A percentile compares a stretch with the other conserved stretches of the same genome.
Evolutionary conservation across 345 rosid species (phyloP).

Genomic region (Populus alba): DNA sequence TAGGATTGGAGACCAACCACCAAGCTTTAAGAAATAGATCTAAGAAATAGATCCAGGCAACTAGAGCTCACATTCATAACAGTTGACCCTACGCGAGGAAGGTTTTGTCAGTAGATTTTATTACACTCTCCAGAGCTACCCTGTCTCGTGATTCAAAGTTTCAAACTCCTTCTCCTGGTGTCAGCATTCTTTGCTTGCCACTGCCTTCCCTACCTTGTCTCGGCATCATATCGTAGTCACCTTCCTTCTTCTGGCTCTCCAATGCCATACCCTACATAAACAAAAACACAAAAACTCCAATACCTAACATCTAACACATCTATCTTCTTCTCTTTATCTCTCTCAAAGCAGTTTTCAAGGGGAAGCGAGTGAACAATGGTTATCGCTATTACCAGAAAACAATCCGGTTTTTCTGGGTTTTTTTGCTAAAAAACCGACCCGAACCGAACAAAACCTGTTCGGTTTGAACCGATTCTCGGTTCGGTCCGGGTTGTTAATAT

Average conservation of each 20-base stretch:
- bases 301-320: background rate
- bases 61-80: background rate
- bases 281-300: background rate
- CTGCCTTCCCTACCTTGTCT: background rate
- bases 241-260: background rate
- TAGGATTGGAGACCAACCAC: too few species aligned
- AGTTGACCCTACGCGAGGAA: background rate
- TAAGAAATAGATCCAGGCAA: background rate
- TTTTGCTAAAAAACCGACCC: too few species aligned
- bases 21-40: too few species aligned
- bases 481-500: too few species aligned
- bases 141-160: constrained; percentile 10
- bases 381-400: too few species aligned
- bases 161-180: background rate
- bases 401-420: too few species aligned
- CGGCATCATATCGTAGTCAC: background rate
- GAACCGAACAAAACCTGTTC: too few species aligned
- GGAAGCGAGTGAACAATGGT: too few species aligned
- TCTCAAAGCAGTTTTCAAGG: background rate
- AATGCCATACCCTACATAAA: background rate
- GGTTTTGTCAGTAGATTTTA: background rate
- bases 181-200: background rate
- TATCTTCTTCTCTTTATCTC: background rate
- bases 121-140: background rate
- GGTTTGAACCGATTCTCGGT: too few species aligned